These are phyloP conservation scores for Gremmenia infestans DNA, from an alignment of 2,329 filamentous ascomycete species.

Conservation along the genomic window DNA sequence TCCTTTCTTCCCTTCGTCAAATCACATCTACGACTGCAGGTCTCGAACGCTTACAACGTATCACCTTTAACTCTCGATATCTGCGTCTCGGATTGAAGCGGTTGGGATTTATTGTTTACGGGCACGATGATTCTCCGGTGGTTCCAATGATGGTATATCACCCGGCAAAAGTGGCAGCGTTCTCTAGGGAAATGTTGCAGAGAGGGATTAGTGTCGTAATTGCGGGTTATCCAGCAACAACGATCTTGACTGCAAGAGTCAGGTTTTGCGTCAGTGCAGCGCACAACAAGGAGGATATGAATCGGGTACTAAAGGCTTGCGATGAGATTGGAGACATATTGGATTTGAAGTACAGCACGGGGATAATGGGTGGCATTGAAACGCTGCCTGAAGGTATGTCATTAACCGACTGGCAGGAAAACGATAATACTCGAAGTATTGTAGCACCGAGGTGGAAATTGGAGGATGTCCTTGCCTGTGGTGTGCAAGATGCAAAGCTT, in stretches of 20 bases:
- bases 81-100: conserved; percentile 93
- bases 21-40: conserved; percentile 80
- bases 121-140: conserved; percentile 94
- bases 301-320: conserved; percentile 78
- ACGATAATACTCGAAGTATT: conserved; percentile 43
- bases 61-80: conserved; percentile 95
- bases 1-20: conserved; percentile 67
- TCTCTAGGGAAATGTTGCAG: conserved; percentile 94
- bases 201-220: conserved; percentile 94
- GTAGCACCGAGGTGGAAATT: conserved; percentile 58
- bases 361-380: conserved; percentile 78
- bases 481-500: conserved; percentile 59
- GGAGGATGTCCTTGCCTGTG: conserved; percentile 62
- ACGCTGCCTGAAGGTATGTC: conserved; percentile 64
- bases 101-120: conserved; percentile 90
- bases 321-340: conserved; percentile 85
- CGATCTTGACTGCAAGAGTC: conserved; percentile 84
- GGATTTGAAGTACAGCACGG: conserved; percentile 89
- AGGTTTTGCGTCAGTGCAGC: conserved; percentile 91
- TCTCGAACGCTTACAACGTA: conserved; percentile 85
- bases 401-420: conserved; percentile 60
- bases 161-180: conserved; percentile 95
- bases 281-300: conserved; percentile 94
- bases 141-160: conserved; percentile 90
- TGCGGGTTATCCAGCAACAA: conserved; percentile 91